Evolutionary conservation across 148 eudicot genomes (phyloP).

Genomic region (Nepenthes mirabilis): DNA sequence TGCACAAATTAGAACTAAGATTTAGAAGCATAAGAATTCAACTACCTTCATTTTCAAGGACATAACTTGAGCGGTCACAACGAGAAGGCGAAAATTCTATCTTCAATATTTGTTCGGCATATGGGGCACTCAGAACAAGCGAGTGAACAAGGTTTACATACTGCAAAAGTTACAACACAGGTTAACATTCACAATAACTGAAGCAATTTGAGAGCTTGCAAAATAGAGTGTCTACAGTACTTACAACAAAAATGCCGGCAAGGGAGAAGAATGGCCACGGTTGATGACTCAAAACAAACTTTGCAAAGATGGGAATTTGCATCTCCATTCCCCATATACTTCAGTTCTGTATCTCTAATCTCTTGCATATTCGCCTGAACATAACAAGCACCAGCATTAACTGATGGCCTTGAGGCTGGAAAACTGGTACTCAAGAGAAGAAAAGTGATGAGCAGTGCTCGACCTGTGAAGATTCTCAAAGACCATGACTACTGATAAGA

Average conservation of each 20-base stretch:
- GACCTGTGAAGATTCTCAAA: no score
- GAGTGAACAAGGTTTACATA: slow-evolving; percentile 53
- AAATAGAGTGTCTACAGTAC: slow-evolving; percentile 5
- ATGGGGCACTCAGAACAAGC: slow-evolving; percentile 61
- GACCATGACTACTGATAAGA: no score
- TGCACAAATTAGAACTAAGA: no score
- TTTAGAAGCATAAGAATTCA: no score
- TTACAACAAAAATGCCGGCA: slow-evolving; percentile 85
- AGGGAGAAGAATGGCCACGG: slow-evolving; percentile 86
- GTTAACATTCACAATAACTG: background rate
- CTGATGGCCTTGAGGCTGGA: no score
- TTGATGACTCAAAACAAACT: slow-evolving; percentile 83
- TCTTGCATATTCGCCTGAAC: slow-evolving; percentile 94
- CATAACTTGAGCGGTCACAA: slow-evolving; percentile 15
- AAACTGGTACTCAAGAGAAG: no score
- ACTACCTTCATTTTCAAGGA: background rate
- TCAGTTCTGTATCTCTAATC: slow-evolving; percentile 92
- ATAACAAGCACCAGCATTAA: no score
- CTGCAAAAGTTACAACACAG: slow-evolving; percentile 33
- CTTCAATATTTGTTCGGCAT: slow-evolving; percentile 53
- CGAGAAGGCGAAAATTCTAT: slow-evolving; percentile 49
- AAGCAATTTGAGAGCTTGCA: background rate
- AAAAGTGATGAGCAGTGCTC: no score
- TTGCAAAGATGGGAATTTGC: slow-evolving; percentile 85
- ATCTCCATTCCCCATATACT: slow-evolving; percentile 44